Base-by-base conservation (phyloP, 2,329 filamentous ascomycete genomes). In the Colletotrichum limetticola region DNA sequence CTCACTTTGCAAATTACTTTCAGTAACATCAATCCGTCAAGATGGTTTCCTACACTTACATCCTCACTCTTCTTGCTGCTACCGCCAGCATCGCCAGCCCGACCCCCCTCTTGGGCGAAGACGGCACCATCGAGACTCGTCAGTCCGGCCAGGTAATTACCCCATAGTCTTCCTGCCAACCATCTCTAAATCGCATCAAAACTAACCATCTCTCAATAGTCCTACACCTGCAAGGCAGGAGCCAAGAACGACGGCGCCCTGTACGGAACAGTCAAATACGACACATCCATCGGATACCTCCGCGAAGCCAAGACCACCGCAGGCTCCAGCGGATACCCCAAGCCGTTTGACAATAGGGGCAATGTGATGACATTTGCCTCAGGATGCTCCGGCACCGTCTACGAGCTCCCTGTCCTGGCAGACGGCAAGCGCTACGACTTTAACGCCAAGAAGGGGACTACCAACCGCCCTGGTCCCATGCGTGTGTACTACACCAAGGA, bases 351-450 rank as follows among this genome's bases (percentile, higher is more conserved):
- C n/a, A 60, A 67, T 30, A 59, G 49, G 9, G 65, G 65, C 56
- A 67, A 52, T 22, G 37, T 56, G 14, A 60, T 67, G 42, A 67
- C 4, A 4, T 65, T 65, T 9, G 62, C 62, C 35, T 65, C 52
- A 8, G 62, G 62, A 30, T 65, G 62, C 49, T 7, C 11, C 62
- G 16, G 30, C 0, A 14, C 59, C 16, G 56, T 61, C 16, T 61
- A 32, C n/a, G 56, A 60, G 6, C 56, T 61, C 8, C 56, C 28
- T 7, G 30, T 67, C 6, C 16, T 53, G 14, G 14, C 49, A 1
- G n/a, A 52, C 42, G 42, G 65, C n/a, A 61, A 67, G 65, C 26
- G 55, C 16, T 67, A 67, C 37, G 24, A 53, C 28, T 37, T 35
- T 6, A 61, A 35, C 0, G 55, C 56, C 28, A 67, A 28, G 56